Evolutionary conservation across 768 basidiomycete genomes (phyloP).

Genomic region (Boletus subparvulus): DNA sequence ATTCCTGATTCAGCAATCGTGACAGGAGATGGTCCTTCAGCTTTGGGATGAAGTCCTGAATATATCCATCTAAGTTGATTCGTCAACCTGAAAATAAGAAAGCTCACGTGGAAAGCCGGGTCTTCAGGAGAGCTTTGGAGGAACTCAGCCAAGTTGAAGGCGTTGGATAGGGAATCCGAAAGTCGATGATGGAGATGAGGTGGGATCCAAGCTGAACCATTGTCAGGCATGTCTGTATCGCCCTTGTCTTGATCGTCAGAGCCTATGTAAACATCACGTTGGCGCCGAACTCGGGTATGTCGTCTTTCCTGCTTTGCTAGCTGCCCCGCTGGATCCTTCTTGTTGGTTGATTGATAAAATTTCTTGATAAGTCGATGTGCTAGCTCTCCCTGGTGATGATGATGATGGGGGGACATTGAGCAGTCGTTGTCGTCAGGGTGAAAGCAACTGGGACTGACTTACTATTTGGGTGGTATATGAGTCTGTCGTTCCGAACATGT

Average conservation of each 20-base stretch:
- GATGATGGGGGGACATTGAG: no score
- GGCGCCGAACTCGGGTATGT: neutral
- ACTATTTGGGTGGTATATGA: neutral
- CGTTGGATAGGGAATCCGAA: neutral
- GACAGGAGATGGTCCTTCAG: slow-evolving; percentile 24
- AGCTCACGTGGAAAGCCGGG: neutral
- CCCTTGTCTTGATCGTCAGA: no score
- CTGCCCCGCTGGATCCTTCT: neutral
- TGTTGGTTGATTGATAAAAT: neutral
- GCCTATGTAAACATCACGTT: no score
- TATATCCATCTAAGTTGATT: no score
- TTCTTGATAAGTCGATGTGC: neutral
- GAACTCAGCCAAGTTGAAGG: neutral
- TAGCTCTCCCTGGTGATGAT: neutral
- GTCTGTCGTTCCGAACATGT: neutral
- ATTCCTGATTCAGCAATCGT: neutral
- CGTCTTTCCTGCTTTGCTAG: neutral
- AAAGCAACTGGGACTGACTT: neutral
- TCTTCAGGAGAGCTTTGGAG: neutral
- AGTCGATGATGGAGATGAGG: neutral
- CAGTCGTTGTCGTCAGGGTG: no score
- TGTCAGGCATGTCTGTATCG: no score
- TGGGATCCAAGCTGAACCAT: no score
- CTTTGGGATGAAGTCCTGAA: slow-evolving; percentile 16
- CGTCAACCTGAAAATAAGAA: neutral